Percentiles rank a stretch among this genome's conserved stretches.
Conservation (phyloP, 2,329 filamentous ascomycete species). For the Arachnopeziza araneosa region DNA sequence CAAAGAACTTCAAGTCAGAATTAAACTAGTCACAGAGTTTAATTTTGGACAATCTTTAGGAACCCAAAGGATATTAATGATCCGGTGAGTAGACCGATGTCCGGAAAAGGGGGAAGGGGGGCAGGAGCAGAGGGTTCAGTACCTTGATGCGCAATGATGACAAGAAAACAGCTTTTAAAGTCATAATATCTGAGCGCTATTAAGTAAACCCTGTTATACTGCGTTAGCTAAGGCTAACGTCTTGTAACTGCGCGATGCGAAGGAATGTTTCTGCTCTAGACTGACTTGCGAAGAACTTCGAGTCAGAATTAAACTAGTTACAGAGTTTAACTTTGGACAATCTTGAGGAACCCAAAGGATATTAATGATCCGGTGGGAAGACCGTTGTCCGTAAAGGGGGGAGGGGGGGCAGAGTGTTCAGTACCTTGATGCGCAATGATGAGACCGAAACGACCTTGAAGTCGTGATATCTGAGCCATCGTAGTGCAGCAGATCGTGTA, state of each 20-base stretch:
- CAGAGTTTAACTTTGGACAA: constrained; percentile 4
- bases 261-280: constrained; percentile 5
- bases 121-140: constrained; percentile 4
- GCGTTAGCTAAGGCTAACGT: constrained; percentile 6
- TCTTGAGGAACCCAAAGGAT: constrained; percentile 4
- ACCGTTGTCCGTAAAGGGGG: not conserved
- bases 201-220: not conserved
- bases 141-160: constrained; percentile 9
- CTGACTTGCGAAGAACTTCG: constrained; percentile 6
- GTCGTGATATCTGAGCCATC: constrained; percentile 9
- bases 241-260: not conserved
- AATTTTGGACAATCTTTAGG: constrained; percentile 3
- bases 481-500: constrained; percentile 4
- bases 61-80: constrained; percentile 5
- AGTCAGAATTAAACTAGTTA: constrained; percentile 4
- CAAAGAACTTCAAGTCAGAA: constrained; percentile 4
- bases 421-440: constrained; percentile 9
- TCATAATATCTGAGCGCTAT: constrained; percentile 7
- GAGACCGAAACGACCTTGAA: constrained; percentile 9
- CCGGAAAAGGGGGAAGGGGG: not conserved
- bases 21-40: constrained; percentile 5
- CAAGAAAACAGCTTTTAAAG: constrained; percentile 6
- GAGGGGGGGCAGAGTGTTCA: constrained; percentile 1
- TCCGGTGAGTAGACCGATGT: not conserved
- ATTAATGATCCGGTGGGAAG: constrained; percentile 1